Evolutionary conservation across 441 rosid genomes (phyloP).

Genomic region (Lepidium campestre): DNA sequence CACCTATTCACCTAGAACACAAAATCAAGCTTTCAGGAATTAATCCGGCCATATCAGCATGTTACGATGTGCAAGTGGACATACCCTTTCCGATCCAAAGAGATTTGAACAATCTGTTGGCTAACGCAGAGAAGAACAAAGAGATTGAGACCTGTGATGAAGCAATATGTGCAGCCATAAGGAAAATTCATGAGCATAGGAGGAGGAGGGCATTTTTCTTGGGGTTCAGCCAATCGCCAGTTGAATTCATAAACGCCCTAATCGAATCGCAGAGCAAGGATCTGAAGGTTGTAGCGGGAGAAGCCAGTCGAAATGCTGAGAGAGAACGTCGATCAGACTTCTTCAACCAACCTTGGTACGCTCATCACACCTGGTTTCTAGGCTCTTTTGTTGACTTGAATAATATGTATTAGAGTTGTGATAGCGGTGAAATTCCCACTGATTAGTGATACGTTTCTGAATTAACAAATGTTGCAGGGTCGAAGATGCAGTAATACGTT

Average conservation of each 20-base stretch:
- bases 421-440: neutral
- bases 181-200: conserved; percentile 89
- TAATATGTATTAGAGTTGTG: neutral
- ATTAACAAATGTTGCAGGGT: conserved; percentile 49
- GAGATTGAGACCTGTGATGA: conserved; percentile 93
- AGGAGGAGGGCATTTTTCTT: conserved; percentile 90
- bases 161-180: conserved; percentile 75
- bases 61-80: conserved; percentile 92
- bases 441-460: conserved; percentile 12
- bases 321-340: conserved; percentile 84
- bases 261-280: conserved; percentile 90
- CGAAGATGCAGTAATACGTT: conserved; percentile 94
- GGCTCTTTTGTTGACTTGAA: neutral
- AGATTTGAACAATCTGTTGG: conserved; percentile 69
- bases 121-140: conserved; percentile 81
- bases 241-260: conserved; percentile 82
- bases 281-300: conserved; percentile 81
- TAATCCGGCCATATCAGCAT: conserved; percentile 71
- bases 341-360: conserved; percentile 96
- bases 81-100: conserved; percentile 84
- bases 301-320: conserved; percentile 74
- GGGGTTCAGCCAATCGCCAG: conserved; percentile 95
- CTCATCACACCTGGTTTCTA: conserved; percentile 5
- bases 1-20: conserved; percentile 86
- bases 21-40: conserved; percentile 87